A percentile compares a stretch with the other conserved stretches of the same genome.
phyloP scores from a whole-genome alignment of 805 yeast species.

The Monosporozyma aquatica region DNA sequence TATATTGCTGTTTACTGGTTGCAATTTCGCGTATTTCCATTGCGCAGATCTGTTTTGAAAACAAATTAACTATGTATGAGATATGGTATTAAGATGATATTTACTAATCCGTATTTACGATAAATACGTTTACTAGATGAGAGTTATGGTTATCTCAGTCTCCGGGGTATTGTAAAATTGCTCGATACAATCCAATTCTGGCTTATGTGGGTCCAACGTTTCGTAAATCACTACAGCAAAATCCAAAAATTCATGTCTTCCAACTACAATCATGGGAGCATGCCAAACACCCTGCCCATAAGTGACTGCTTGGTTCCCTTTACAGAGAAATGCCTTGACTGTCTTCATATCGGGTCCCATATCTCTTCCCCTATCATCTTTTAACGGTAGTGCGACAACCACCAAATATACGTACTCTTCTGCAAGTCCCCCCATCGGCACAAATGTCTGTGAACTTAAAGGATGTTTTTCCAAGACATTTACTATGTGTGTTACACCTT shows the following conservation, averaged over 20 bases:
- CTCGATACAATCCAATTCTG: conserved; percentile 61
- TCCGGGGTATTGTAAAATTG: conserved; percentile 41
- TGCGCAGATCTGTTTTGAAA: too few species aligned
- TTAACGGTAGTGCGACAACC: conserved; percentile 54
- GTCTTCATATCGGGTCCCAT: conserved; percentile 54
- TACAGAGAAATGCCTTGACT: conserved; percentile 60
- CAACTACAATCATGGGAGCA: conserved; percentile 89
- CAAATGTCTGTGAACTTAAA: conserved; percentile 74
- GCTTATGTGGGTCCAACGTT: conserved; percentile 62
- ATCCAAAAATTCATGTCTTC: conserved; percentile 45
- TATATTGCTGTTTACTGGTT: too few species aligned
- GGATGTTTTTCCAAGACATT: conserved; percentile 88
- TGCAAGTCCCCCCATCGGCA: conserved; percentile 76
- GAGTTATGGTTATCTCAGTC: conserved; percentile 5
- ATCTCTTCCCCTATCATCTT: conserved; percentile 29
- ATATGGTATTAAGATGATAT: not conserved
- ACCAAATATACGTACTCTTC: conserved; percentile 55
- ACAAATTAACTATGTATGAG: too few species aligned
- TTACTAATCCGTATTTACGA: too few species aligned
- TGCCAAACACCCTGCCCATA: conserved; percentile 82
- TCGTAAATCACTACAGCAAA: conserved; percentile 87
- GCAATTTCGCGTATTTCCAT: too few species aligned
- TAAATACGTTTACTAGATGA: conserved; percentile 1
- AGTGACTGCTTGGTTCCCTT: conserved; percentile 82
- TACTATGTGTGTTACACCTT: conserved; percentile 33